Evolutionary conservation across 331 rosid genomes (phyloP), one percentile per base, ranked within the genome.

Genomic region (Erythrophleum ivorense): DNA sequence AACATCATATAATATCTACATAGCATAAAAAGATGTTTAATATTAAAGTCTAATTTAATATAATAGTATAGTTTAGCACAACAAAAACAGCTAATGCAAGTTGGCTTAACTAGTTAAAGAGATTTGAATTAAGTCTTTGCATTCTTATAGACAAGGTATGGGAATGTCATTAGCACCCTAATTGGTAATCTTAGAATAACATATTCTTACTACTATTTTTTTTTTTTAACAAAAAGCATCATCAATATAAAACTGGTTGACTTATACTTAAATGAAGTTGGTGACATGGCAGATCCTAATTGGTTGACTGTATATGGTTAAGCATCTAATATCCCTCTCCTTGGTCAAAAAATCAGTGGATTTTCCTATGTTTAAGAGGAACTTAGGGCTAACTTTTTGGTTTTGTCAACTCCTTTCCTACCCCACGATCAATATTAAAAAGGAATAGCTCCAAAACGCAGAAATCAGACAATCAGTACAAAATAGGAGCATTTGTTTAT

Each of bases 341-440:
- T 33, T 72, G 73, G 86, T 90, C 89, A 88, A 86, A 81, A 85
- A 73, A 63, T 67, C 65, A 75, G 59, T 55, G 48, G 58, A 71
- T 15, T 81, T 91, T 83, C 87, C 88, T 82, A 78, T n/a, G 81
- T 79, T 83, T 84, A 75, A 84, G 87, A 89, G 87, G 74, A 86
- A 71, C 52, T 64, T 58, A 46, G 58, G 67, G 58, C 68, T 24
- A 46, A 54, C 90, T 81, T 90, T 88, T 84, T 63, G 85, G 81
- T 77, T 73, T 16, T 81, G 88, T 88, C 91, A 93, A 88, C 91
- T 82, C 85, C 84, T 80, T 59, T 73, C 79, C 84, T 68, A 45
- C 81, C 90, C 89, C 82, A 87, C 86, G 72, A 81, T 75, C 5
- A 75, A 77, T 19, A 78, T 60, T 67, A 67, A 63, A 73, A 76